These are phyloP conservation scores for Telopea speciosissima DNA, from an alignment of 177 flowering plant genomes.

Conservation along the genomic window DNA sequence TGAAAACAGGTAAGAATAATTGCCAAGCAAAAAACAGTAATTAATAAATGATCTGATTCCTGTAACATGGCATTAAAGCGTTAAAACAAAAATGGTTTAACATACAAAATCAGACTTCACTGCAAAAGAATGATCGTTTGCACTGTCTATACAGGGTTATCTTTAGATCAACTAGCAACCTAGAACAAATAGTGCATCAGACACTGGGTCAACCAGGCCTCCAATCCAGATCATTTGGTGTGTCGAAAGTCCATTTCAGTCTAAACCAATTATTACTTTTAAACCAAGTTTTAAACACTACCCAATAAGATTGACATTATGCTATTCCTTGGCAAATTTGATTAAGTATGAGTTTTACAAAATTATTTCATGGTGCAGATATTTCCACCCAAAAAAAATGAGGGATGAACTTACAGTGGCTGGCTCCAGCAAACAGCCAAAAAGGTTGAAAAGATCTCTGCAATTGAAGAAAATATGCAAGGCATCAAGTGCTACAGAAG, in stretches of 20 bases:
- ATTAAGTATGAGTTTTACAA: neutral
- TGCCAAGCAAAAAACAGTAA: neutral
- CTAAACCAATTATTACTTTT: neutral
- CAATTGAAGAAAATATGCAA: conserved; percentile 7
- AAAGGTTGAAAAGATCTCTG: conserved; percentile 66
- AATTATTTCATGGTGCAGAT: neutral
- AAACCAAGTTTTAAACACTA: neutral
- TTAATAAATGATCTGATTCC: too few relatives aligned
- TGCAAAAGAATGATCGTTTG: too few relatives aligned
- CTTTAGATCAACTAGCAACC: too few relatives aligned
- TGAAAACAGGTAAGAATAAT: too few relatives aligned
- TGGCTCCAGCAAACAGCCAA: conserved; percentile 67
- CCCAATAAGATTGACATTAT: neutral
- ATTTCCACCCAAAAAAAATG: neutral
- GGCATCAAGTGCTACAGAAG: neutral
- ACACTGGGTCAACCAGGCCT: too few relatives aligned
- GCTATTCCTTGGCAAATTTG: neutral
- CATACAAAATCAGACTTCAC: too few relatives aligned
- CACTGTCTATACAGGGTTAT: too few relatives aligned
- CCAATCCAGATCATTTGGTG: too few relatives aligned
- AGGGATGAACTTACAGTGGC: conserved; percentile 49
- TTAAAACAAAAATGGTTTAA: too few relatives aligned
- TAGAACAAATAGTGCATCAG: too few relatives aligned
- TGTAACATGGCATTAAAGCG: too few relatives aligned
- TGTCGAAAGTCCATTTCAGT: neutral